phyloP scores from a whole-genome alignment of 257 asterid species.

The Primulina tabacum region DNA sequence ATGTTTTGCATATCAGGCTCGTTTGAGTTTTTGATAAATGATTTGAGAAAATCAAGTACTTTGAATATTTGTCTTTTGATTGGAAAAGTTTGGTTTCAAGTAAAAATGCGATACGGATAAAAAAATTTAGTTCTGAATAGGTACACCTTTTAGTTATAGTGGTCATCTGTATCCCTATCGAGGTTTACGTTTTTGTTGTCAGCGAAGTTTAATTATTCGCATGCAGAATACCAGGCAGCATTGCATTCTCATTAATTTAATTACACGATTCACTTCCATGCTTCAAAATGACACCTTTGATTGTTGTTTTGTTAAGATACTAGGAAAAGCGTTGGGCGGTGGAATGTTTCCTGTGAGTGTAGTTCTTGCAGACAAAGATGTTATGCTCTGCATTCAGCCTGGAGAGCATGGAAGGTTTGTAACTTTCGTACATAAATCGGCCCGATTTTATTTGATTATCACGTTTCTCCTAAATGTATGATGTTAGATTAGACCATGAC shows the following conservation, averaged over 20 bases:
- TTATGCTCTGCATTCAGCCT: slow-evolving; percentile 95
- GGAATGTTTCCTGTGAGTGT: slow-evolving; percentile 96
- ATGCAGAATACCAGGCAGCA: neutral
- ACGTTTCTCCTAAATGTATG: neutral
- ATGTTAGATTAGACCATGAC: neutral
- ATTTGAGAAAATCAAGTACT: neutral
- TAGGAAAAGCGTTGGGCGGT: slow-evolving; percentile 98
- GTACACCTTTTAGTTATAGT: neutral
- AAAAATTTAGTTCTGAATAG: neutral
- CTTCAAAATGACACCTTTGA: slow-evolving; percentile 6
- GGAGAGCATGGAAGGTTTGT: slow-evolving; percentile 98
- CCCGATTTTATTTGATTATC: neutral
- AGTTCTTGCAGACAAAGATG: slow-evolving; percentile 87
- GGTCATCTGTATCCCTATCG: neutral
- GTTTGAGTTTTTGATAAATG: neutral
- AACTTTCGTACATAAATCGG: neutral
- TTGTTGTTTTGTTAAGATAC: slow-evolving; percentile 49
- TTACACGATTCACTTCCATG: neutral
- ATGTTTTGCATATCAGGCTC: neutral
- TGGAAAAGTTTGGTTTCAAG: neutral
- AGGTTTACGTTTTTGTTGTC: neutral
- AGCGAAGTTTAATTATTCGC: neutral
- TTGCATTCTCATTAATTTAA: slow-evolving; percentile 8
- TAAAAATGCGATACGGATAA: no score
- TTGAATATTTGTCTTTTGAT: neutral